Conservation (phyloP, 495 filamentous ascomycete species). For the Penicillium bialowiezense region DNA sequence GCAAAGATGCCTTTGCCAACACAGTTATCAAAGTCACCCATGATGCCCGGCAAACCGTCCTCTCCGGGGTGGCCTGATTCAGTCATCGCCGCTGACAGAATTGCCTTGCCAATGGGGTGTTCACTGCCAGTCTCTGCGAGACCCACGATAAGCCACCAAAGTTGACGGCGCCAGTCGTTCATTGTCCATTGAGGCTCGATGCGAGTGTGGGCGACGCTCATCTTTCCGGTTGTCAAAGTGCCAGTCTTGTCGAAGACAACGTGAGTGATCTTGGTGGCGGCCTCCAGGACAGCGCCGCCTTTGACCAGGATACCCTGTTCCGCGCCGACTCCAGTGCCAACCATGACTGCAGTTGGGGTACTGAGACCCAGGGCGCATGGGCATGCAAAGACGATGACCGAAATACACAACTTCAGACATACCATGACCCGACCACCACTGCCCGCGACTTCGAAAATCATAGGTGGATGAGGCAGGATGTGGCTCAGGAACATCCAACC, state of each 20-base stretch:
- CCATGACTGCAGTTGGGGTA: conserved; percentile 97
- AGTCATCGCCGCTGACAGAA: conserved; percentile 67
- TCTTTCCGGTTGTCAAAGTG: conserved; percentile 89
- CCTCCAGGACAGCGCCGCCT: conserved; percentile 90
- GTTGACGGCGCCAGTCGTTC: conserved; percentile 61
- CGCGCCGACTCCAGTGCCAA: conserved; percentile 95
- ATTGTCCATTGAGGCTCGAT: conserved; percentile 66
- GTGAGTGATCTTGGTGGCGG: conserved; percentile 84
- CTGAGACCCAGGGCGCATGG: conserved; percentile 92
- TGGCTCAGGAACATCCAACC: conserved; percentile 96
- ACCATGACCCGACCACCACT: conserved; percentile 93
- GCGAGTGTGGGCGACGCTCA: conserved; percentile 76
- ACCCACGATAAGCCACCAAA: conserved; percentile 96
- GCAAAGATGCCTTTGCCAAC: conserved; percentile 88
- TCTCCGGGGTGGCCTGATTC: conserved; percentile 71
- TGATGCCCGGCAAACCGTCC: conserved; percentile 71
- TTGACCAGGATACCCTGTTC: conserved; percentile 97
- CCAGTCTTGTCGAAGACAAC: conserved; percentile 99
- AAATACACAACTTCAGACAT: conserved; percentile 95
- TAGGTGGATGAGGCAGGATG: conserved; percentile 75
- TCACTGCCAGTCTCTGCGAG: conserved; percentile 92
- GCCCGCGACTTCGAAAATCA: conserved; percentile 76
- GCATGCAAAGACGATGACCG: conserved; percentile 97
- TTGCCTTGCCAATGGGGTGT: conserved; percentile 89
- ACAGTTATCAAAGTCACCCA: conserved; percentile 78